Evolutionary conservation across 805 yeast genomes (phyloP).

Genomic region (Metschnikowia amazonensis): DNA sequence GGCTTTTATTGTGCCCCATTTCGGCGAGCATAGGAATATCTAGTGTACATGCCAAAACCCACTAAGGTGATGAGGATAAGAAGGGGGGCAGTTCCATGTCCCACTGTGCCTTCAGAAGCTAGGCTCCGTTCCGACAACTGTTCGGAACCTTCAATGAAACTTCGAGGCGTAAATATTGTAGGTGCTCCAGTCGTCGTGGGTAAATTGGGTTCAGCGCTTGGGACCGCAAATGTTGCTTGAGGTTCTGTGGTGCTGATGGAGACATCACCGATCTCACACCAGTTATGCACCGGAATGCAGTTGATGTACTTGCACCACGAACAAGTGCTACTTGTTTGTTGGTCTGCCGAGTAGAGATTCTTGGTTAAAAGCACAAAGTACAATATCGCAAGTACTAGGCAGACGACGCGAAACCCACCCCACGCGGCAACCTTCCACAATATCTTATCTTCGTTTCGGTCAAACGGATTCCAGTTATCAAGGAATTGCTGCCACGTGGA

Average conservation of each 20-base stretch:
- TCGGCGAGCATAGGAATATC: background rate
- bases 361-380: conserved; percentile 48
- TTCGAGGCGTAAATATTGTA: background rate
- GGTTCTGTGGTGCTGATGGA: conserved; percentile 19
- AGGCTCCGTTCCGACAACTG: background rate
- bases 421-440: conserved; percentile 44
- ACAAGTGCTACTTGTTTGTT: conserved; percentile 49
- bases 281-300: conserved; percentile 65
- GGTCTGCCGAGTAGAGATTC: conserved; percentile 42
- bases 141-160: background rate
- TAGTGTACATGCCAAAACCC: background rate
- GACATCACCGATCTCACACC: conserved; percentile 56
- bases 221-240: conserved; percentile 7
- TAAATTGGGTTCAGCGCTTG: conserved; percentile 5
- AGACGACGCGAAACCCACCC: conserved; percentile 45
- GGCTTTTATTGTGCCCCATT: background rate
- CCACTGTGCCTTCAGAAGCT: background rate
- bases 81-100: background rate
- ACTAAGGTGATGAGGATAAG: background rate
- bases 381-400: conserved; percentile 44
- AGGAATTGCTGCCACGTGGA: conserved; percentile 30
- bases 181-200: conserved; percentile 3
- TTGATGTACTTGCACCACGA: conserved; percentile 71
- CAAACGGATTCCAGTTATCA: conserved; percentile 40
- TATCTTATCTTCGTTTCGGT: conserved; percentile 33